Evolutionary conservation across 139 green algal genomes (phyloP).

Genomic region (Chlamydomonas applanata): DNA sequence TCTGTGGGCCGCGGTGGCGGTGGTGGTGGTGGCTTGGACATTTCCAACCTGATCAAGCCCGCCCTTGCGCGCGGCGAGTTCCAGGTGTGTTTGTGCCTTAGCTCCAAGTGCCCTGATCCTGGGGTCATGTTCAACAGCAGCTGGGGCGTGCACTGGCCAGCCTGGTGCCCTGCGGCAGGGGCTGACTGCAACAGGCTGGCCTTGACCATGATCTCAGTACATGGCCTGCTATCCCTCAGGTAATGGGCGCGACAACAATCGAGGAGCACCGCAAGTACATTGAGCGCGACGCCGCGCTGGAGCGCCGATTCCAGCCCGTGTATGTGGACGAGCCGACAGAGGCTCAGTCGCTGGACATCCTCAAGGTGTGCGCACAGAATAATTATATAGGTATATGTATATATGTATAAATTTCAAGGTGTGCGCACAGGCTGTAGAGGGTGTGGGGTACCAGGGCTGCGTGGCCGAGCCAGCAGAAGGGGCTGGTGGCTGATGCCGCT

Average conservation of each 20-base stretch:
- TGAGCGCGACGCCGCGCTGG: conserved; percentile 92
- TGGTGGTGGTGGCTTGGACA: conserved; percentile 84
- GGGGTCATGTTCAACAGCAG: too few relatives aligned
- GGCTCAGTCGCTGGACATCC: conserved; percentile 70
- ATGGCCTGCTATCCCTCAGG: conserved; percentile 10
- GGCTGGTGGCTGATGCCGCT: too few relatives aligned
- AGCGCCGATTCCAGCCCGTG: conserved; percentile 95
- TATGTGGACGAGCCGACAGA: conserved; percentile 76
- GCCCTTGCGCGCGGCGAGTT: conserved; percentile 68
- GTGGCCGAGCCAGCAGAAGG: too few relatives aligned
- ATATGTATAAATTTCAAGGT: too few relatives aligned
- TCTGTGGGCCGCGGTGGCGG: conserved; percentile 56
- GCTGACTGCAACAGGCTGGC: neutral
- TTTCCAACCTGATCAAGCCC: conserved; percentile 95
- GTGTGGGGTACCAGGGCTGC: too few relatives aligned
- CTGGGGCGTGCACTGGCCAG: too few relatives aligned
- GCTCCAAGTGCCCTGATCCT: too few relatives aligned
- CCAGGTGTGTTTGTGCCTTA: conserved; percentile 27
- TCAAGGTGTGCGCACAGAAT: conserved; percentile 42
- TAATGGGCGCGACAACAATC: conserved; percentile 85
- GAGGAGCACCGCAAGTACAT: conserved; percentile 90
- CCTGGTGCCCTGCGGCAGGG: neutral
- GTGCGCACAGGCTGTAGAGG: too few relatives aligned
- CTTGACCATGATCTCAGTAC: neutral
- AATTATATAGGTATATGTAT: too few relatives aligned